These are phyloP conservation scores for Aspergillus quadrilineatus DNA, from an alignment of 2,329 filamentous ascomycete species.

Conservation along the genomic window DNA sequence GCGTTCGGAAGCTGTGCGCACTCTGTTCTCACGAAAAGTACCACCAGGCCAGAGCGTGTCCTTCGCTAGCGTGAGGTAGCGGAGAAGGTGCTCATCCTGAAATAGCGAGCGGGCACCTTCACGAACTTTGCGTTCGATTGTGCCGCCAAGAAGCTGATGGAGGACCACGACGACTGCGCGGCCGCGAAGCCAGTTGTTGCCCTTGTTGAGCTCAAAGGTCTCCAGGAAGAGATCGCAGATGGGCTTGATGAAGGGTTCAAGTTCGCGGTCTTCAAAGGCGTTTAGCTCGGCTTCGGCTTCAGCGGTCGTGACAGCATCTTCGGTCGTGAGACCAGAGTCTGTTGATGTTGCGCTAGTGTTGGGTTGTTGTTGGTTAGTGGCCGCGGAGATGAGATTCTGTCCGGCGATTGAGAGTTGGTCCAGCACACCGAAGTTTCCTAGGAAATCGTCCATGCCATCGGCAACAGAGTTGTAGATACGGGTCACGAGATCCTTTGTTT, in stretches of 20 bases:
- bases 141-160: constrained; percentile 91
- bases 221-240: constrained; percentile 98
- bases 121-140: constrained; percentile 91
- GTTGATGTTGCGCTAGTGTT: constrained; percentile 48
- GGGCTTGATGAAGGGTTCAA: constrained; percentile 95
- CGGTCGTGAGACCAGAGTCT: constrained; percentile 49
- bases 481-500: constrained; percentile 79
- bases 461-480: constrained; percentile 95
- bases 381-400: constrained; percentile 68
- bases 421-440: constrained; percentile 92
- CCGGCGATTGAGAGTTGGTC: constrained; percentile 92
- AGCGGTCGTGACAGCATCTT: constrained; percentile 53
- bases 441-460: constrained; percentile 96
- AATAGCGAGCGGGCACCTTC: constrained; percentile 74
- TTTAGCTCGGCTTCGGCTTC: constrained; percentile 94
- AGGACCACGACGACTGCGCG: constrained; percentile 93
- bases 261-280: constrained; percentile 84
- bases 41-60: constrained; percentile 74
- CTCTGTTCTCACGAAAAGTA: constrained; percentile 48
- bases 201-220: constrained; percentile 87
- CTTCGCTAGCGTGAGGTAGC: constrained; percentile 71
- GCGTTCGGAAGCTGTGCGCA: constrained; percentile 71
- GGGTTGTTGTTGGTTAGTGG: constrained; percentile 52
- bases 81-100: constrained; percentile 74
- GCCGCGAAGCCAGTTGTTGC: constrained; percentile 95